Base-by-base conservation (phyloP, 768 basidiomycete genomes). In the Psilocybe sp. region DNA sequence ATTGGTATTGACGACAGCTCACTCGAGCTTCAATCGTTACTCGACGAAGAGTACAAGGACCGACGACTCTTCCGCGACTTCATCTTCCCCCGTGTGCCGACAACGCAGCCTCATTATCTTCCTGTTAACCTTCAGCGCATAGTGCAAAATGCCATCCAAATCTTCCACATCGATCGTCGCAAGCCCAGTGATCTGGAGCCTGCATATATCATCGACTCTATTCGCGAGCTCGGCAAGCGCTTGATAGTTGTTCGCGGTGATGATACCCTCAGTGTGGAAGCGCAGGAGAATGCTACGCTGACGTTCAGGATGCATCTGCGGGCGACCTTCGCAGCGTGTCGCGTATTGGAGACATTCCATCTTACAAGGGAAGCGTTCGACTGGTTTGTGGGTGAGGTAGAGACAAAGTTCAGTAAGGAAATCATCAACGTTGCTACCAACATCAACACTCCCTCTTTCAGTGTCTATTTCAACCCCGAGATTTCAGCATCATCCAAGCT, bases 401-500 rank as follows among this genome's bases (percentile, higher is more conserved):
- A 98, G 66, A 79, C 91, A 39, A 94, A 95, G 66, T 98, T 98
- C 78, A 96, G 98, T 63, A 98, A 98, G 74, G 97, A 98, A 70
- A 98, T 98, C 59, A 98, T 99, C 74, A 99, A 99, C 63, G 95
- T 98, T 51, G 97, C 97, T 0, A 90, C 88, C 15, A 95, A 98
- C 65, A 97, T 98, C 80, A 97, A 98, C 72, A 99, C 97, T 0
- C 97, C 97, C 0, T 96, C 93, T 0, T 78, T 97, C n/a, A 87
- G 85, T 19, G 92, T 99, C 39, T 96, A 92, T 66, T 80, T 98
- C 44, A 78, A 86, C 16, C 78, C 85, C 0, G 81, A 85, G 38
- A 81, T 88, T 33, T 81, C 88, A 3, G 56, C 55, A 12, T 84
- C 85, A 48, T 69, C 76, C 11, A 65, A 71, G 14, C 65, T 81